Evolutionary conservation across 2,329 filamentous ascomycete species (phyloP).

Genomic region (Arthrobotrys pseudoclavata): DNA sequence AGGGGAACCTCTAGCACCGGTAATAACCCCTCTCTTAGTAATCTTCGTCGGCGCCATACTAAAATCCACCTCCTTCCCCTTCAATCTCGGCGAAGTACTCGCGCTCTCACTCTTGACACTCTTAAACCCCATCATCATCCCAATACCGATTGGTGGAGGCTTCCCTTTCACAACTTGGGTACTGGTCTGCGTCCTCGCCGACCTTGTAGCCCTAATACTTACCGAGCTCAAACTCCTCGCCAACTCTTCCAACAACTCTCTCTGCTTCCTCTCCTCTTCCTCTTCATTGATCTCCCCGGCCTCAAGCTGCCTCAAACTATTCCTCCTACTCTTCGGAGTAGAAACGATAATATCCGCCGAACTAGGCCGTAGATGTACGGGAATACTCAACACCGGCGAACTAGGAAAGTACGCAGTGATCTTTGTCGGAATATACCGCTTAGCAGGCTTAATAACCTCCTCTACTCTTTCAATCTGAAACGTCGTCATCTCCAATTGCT

Average conservation of each 20-base stretch:
- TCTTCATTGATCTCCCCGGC: constrained; percentile 22
- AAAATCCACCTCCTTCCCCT: constrained; percentile 51
- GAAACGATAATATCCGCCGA: constrained; percentile 28
- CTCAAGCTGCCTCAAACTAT: constrained; percentile 22
- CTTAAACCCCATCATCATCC: constrained; percentile 60
- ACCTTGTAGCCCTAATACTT: constrained; percentile 41
- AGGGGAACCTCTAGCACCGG: constrained; percentile 28
- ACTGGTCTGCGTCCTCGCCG: constrained; percentile 23
- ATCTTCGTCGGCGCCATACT: constrained; percentile 53
- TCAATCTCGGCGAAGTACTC: constrained; percentile 46
- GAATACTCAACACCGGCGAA: constrained; percentile 52
- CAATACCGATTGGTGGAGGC: constrained; percentile 57
- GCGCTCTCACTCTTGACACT: constrained; percentile 36
- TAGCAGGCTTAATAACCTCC: constrained; percentile 57
- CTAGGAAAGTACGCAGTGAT: constrained; percentile 57
- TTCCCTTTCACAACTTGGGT: constrained; percentile 49
- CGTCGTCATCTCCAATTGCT: constrained; percentile 54
- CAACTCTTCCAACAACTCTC: constrained; percentile 54
- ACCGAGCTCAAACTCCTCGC: constrained; percentile 58
- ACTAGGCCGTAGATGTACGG: constrained; percentile 38
- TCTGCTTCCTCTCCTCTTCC: constrained; percentile 52
- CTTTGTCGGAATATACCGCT: constrained; percentile 55
- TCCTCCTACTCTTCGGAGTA: constrained; percentile 22
- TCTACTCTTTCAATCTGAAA: constrained; percentile 44
- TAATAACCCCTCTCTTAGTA: constrained; percentile 54